phyloP scores from a whole-genome alignment of 2,329 filamentous ascomycete species.

The Alternaria triticina region DNA sequence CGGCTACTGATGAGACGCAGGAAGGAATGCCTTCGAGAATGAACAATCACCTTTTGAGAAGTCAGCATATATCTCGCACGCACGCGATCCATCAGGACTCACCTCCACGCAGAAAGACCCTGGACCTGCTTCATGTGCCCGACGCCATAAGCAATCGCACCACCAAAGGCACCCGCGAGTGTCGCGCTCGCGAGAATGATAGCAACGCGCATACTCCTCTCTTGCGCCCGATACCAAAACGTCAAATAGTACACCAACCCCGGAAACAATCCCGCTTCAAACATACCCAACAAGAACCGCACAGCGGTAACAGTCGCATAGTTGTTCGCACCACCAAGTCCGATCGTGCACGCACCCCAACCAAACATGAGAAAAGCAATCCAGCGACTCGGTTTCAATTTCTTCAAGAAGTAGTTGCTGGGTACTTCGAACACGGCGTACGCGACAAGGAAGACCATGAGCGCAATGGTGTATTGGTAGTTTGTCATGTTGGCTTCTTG shows the following conservation, averaged over 20 bases:
- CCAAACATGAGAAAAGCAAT: conserved; percentile 53
- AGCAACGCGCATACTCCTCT: conserved; percentile 65
- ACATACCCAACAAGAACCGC: conserved; percentile 50
- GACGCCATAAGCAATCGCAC: conserved; percentile 61
- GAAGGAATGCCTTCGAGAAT: conserved; percentile 35
- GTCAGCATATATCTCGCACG: background rate
- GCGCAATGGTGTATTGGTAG: conserved; percentile 56
- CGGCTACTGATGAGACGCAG: conserved; percentile 27
- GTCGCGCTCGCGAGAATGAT: conserved; percentile 64
- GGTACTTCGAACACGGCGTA: conserved; percentile 56
- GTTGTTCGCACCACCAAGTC: conserved; percentile 53
- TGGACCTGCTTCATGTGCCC: conserved; percentile 49
- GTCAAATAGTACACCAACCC: conserved; percentile 59
- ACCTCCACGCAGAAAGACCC: conserved; percentile 44
- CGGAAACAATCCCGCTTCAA: conserved; percentile 39
- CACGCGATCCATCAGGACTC: background rate
- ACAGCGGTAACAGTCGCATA: conserved; percentile 51
- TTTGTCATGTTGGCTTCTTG: conserved; percentile 66
- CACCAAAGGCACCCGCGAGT: conserved; percentile 62
- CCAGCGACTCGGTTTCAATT: conserved; percentile 55
- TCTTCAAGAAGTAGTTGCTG: conserved; percentile 67
- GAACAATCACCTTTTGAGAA: conserved; percentile 12
- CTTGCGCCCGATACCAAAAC: conserved; percentile 63
- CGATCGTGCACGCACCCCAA: conserved; percentile 54
- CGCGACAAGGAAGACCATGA: conserved; percentile 39